These are phyloP conservation scores for Ziziphus jujuba DNA, from an alignment of 306 rosid species.

Conservation along the genomic window DNA sequence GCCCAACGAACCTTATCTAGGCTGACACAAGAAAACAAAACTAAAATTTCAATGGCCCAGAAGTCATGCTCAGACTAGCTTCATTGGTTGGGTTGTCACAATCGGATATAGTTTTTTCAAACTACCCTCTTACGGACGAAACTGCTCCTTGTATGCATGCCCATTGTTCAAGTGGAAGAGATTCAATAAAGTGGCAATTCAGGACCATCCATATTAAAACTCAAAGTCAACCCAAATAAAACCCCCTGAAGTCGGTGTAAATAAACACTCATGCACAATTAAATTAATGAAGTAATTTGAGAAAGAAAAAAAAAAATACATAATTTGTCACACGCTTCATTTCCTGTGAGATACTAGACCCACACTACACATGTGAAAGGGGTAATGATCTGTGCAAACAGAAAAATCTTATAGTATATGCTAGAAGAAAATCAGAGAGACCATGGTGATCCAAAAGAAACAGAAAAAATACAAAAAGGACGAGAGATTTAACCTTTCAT, in stretches of 20 bases:
- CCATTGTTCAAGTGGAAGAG: too few species aligned
- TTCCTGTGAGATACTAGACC: constrained; percentile 3
- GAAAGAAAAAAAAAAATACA: constrained; percentile 3
- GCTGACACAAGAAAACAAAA: too few species aligned
- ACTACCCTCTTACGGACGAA: too few species aligned
- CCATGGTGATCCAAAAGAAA: constrained; percentile 15
- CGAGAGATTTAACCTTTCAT: constrained; percentile 39
- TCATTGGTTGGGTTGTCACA: too few species aligned
- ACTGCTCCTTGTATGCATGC: too few species aligned
- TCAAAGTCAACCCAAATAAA: not conserved
- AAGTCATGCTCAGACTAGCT: too few species aligned
- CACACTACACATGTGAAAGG: constrained; percentile 9
- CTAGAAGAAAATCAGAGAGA: constrained; percentile 30
- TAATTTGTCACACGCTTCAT: constrained; percentile 10
- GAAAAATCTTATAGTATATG: constrained; percentile 24
- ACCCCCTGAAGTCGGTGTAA: not conserved
- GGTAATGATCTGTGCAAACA: constrained; percentile 23
- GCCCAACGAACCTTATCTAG: too few species aligned
- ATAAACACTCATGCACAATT: constrained; percentile 14
- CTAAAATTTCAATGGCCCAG: not conserved
- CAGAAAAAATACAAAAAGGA: constrained; percentile 24
- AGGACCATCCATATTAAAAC: too few species aligned
- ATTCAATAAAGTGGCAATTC: too few species aligned
- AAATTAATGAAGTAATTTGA: constrained; percentile 5
- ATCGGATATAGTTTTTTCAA: too few species aligned